Conservation (phyloP, 176 grass and related monocot genomes). For the Ananas comosus region DNA sequence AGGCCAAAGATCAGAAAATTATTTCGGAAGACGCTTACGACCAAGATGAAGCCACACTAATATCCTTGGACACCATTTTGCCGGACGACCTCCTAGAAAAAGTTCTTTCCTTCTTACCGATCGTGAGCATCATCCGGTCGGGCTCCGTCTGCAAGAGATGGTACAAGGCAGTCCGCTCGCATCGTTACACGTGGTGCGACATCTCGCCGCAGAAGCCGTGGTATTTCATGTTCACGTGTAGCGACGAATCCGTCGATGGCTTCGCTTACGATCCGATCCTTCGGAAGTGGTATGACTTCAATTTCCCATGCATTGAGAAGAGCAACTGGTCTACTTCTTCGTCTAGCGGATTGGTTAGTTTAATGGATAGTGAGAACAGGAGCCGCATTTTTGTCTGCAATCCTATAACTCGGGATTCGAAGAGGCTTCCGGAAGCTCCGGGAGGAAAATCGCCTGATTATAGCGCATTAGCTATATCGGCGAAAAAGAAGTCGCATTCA, state of each 20-base stretch:
- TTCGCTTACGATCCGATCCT: conserved; percentile 45
- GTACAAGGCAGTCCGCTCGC: conserved; percentile 45
- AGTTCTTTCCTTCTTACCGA: conserved; percentile 59
- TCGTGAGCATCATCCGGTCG: conserved; percentile 56
- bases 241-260: conserved; percentile 50
- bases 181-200: conserved; percentile 29
- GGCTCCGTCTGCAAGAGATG: conserved; percentile 74
- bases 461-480: conserved; percentile 54
- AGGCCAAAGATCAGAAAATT: conserved; percentile 19
- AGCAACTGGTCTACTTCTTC: conserved; percentile 71
- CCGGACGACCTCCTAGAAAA: conserved; percentile 79
- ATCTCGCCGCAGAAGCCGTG: conserved; percentile 66
- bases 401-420: conserved; percentile 62
- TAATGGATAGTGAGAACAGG: conserved; percentile 71
- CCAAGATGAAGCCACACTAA: conserved; percentile 5
- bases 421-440: conserved; percentile 40
- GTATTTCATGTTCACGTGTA: conserved; percentile 94
- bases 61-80: conserved; percentile 42
- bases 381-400: conserved; percentile 68
- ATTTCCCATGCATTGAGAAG: conserved; percentile 83
- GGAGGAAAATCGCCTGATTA: conserved; percentile 58
- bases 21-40: conserved; percentile 31
- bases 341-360: conserved; percentile 58
- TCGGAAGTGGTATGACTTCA: conserved; percentile 71
- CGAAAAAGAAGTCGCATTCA: conserved; percentile 32